phyloP scores from a whole-genome alignment of 202 grass and related monocot species.

The Zizania palustris region DNA sequence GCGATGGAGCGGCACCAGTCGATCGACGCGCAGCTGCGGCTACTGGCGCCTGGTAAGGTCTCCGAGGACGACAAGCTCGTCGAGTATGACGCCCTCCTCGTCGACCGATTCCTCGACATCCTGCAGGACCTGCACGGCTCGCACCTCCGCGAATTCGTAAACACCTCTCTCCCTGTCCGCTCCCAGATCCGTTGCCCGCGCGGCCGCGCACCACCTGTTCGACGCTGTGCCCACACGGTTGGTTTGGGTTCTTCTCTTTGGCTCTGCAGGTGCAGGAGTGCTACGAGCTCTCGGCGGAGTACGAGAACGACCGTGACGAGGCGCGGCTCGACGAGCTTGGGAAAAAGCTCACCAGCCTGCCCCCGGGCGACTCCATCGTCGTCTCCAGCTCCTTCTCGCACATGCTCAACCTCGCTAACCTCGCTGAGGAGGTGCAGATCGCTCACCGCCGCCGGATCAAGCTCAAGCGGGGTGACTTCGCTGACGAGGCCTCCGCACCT shows the following conservation, averaged over 20 bases:
- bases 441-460: slow-evolving; percentile 73
- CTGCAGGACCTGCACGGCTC: slow-evolving; percentile 69
- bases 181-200: slow-evolving; percentile 23
- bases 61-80: slow-evolving; percentile 81
- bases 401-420: slow-evolving; percentile 93
- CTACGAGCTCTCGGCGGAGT: slow-evolving; percentile 77
- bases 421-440: slow-evolving; percentile 90
- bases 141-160: slow-evolving; percentile 63
- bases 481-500: slow-evolving; percentile 65
- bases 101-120: slow-evolving; percentile 82
- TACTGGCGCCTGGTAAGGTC: slow-evolving; percentile 65
- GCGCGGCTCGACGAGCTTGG: slow-evolving; percentile 61
- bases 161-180: neutral
- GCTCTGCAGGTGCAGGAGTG: slow-evolving; percentile 77
- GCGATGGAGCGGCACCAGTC: slow-evolving; percentile 58
- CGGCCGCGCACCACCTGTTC: neutral
- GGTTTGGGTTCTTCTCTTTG: neutral
- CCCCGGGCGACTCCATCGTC: slow-evolving; percentile 61
- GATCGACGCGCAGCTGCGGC: slow-evolving; percentile 77
- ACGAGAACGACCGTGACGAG: slow-evolving; percentile 54
- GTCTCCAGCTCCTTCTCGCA: slow-evolving; percentile 77
- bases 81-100: slow-evolving; percentile 76
- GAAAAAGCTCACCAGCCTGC: slow-evolving; percentile 50
- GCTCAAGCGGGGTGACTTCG: slow-evolving; percentile 62
- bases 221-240: slow-evolving; percentile 1